phyloP scores from a whole-genome alignment of 2,329 filamentous ascomycete genomes.

The Fusarium verrucosum region DNA sequence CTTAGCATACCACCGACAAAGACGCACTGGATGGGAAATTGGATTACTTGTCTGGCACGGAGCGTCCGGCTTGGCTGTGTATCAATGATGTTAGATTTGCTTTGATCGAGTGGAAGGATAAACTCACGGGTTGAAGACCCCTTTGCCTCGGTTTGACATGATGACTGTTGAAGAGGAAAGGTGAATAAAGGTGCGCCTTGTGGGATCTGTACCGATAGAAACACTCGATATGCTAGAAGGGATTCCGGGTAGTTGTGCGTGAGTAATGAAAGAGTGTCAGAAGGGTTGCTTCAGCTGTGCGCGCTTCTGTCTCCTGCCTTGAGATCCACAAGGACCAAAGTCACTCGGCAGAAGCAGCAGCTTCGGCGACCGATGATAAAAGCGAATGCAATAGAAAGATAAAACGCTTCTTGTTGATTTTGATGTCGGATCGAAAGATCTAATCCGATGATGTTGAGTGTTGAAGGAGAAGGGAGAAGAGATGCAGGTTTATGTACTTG shows the following conservation, averaged over 20 bases:
- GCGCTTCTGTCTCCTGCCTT: not conserved
- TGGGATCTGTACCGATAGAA: too few species aligned
- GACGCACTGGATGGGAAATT: too few species aligned
- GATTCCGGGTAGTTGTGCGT: not conserved
- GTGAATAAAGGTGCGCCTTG: not conserved
- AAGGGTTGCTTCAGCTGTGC: not conserved
- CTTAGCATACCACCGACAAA: not conserved
- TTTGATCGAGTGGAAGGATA: not conserved
- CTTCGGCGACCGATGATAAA: not conserved
- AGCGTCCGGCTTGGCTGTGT: not conserved
- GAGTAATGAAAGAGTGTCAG: not conserved
- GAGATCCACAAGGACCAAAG: not conserved
- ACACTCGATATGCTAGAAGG: not conserved
- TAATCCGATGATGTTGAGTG: not conserved
- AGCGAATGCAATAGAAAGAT: not conserved
- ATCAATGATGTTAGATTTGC: not conserved
- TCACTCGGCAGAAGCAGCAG: not conserved
- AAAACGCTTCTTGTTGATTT: not conserved
- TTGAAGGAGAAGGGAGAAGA: slow-evolving; percentile 1
- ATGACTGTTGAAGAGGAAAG: not conserved
- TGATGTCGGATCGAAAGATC: not conserved
- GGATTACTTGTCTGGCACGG: slow-evolving; percentile 15
- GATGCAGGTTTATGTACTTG: not conserved
- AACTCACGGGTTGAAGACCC: slow-evolving; percentile 28
- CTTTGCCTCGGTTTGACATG: slow-evolving; percentile 25